Conservation (phyloP, 352 stramenopile species). For the Phytopythium sindhum region DNA sequence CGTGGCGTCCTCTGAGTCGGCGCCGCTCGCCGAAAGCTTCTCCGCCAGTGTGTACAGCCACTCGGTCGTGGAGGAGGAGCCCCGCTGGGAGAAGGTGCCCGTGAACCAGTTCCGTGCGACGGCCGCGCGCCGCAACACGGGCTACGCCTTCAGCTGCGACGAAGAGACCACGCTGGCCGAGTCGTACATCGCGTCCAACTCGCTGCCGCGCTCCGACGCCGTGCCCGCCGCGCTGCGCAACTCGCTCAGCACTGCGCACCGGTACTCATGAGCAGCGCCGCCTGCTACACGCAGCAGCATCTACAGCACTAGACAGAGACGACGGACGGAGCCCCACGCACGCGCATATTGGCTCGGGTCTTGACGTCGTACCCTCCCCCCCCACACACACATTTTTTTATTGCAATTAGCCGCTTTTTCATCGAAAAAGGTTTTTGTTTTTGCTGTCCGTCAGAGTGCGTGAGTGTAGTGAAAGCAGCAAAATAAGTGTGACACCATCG, state of each 20-base stretch:
- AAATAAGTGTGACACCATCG: not conserved
- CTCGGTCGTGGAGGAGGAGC: slow-evolving; percentile 41
- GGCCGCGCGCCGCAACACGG: slow-evolving; percentile 51
- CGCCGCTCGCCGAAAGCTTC: slow-evolving; percentile 41
- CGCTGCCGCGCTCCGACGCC: slow-evolving; percentile 59
- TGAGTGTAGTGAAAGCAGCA: not conserved
- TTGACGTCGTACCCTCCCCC: too few species aligned
- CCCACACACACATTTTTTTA: slow-evolving; percentile 2
- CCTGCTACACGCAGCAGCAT: too few species aligned
- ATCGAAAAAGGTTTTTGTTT: not conserved
- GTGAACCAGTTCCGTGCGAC: slow-evolving; percentile 33
- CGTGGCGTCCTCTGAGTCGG: slow-evolving; percentile 17
- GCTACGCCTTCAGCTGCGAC: slow-evolving; percentile 82
- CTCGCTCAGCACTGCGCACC: slow-evolving; percentile 21
- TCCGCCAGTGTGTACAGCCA: slow-evolving; percentile 64
- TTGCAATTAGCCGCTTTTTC: not conserved
- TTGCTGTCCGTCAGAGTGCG: not conserved
- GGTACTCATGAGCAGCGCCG: not conserved
- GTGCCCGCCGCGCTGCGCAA: slow-evolving; percentile 63
- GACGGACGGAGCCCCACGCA: too few species aligned
- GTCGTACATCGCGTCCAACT: slow-evolving; percentile 84
- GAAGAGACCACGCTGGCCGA: slow-evolving; percentile 79
- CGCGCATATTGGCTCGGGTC: too few species aligned
- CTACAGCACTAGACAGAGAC: too few species aligned
- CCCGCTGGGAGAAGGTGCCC: slow-evolving; percentile 36